A percentile compares a stretch with the other conserved stretches of the same genome.
Conservation (phyloP, 352 stramenopile genomes). For the Aphanomyces stellatus region DNA sequence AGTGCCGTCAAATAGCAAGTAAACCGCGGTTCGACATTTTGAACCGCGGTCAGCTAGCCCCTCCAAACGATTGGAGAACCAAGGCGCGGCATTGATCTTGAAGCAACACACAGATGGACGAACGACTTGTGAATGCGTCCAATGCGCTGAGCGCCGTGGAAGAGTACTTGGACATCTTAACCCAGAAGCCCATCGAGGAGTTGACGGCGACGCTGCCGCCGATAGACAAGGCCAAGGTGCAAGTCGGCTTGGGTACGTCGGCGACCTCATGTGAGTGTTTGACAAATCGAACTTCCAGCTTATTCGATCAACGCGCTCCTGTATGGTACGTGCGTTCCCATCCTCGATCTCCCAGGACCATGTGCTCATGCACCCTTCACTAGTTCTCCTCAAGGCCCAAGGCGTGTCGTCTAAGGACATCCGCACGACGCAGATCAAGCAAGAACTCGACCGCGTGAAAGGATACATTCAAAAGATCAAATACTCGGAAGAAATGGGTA, state of each 20-base stretch:
- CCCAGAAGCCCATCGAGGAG: slow-evolving; percentile 1
- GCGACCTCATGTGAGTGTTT: neutral
- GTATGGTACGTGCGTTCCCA: slow-evolving; percentile 26
- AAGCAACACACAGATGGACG: slow-evolving; percentile 4
- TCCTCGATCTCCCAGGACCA: no score
- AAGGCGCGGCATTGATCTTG: neutral
- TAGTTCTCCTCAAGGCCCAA: slow-evolving; percentile 80
- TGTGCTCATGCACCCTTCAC: neutral
- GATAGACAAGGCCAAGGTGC: slow-evolving; percentile 72
- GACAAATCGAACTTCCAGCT: no score
- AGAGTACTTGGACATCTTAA: slow-evolving; percentile 17
- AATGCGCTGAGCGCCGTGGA: slow-evolving; percentile 10
- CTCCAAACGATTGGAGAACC: slow-evolving; percentile 9
- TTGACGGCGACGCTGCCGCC: neutral
- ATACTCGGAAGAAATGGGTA: slow-evolving; percentile 61
- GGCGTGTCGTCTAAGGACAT: slow-evolving; percentile 82
- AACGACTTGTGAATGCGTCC: slow-evolving; percentile 1
- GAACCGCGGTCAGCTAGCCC: neutral
- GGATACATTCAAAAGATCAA: slow-evolving; percentile 86
- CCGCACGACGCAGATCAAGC: slow-evolving; percentile 83
- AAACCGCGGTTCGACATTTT: no score
- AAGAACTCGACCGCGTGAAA: slow-evolving; percentile 84
- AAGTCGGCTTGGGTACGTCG: slow-evolving; percentile 64
- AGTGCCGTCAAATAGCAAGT: neutral
- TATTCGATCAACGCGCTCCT: slow-evolving; percentile 83